Evolutionary conservation across 192 early-diverging fungal genomes (phyloP), one percentile per base, ranked within the genome.

Genomic region (Mortierella antarctica): DNA sequence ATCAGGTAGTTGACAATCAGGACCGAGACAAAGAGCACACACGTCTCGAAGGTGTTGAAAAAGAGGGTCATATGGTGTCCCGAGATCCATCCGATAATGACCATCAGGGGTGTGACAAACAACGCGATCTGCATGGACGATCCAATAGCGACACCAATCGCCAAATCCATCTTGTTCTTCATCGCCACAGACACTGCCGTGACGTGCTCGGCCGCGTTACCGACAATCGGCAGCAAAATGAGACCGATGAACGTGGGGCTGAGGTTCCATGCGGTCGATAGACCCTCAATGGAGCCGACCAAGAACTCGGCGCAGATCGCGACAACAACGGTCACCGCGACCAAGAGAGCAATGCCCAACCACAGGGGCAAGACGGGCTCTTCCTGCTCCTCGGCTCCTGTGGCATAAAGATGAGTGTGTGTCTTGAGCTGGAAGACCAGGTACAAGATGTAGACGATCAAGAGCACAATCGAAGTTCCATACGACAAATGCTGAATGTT

Each of bases 361-460:
- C 83, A 77, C 2, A 88, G 65, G 13, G 87, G 83, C 44, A 92
- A 87, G 23, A 85, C 73, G 2, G 93, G 91, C 39, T 84, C 74
- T 51, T 92, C 90, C 18, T 90, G 86, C 17, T 90, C 88, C 7
- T 87, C 86, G 2, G 18, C 79, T 60, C 67, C 82, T 49, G 48
- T 45, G 48, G 45, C 59, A 57, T 80, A 86, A n/a, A 88, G 64
- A 63, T 88, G 83, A n/a, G 74, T 84, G 83, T 98, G 95, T 7
- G 95, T 96, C 64, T 91, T 91, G 23, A 99, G 88, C 87, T 95
- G 96, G 89, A 98, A 99, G 5, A 94, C 46, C 54, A 98, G 67
- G 59, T 88, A 93, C 56, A 94, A 62, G 9, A 88, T 52, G 61
- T 93, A 94, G 41, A 94, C 89, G 6, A 89, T 23, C 40, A 94